A percentile compares a stretch with the other conserved stretches of the same genome.
phyloP scores from a whole-genome alignment of 495 filamentous ascomycete species.

The Massariosphaeria phaeospora region DNA sequence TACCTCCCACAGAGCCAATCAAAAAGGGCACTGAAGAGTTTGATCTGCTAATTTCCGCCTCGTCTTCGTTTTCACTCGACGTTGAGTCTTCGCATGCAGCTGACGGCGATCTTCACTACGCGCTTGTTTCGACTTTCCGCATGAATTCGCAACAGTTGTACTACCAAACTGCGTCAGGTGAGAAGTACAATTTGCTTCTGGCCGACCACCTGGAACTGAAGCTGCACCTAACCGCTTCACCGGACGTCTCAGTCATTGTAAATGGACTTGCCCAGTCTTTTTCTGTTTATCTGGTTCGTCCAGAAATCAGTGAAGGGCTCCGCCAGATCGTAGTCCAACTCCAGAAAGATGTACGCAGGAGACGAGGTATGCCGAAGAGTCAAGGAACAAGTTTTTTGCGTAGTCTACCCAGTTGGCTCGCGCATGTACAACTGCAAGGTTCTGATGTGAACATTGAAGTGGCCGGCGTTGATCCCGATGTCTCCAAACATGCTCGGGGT shows the following conservation, averaged over 20 bases:
- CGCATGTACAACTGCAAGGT: slow-evolving; percentile 77
- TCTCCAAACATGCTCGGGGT: slow-evolving; percentile 73
- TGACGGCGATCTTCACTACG: slow-evolving; percentile 79
- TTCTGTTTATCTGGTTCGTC: slow-evolving; percentile 80
- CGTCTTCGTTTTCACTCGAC: slow-evolving; percentile 87
- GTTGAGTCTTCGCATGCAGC: slow-evolving; percentile 90
- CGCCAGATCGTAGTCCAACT: slow-evolving; percentile 85
- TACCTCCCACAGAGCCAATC: slow-evolving; percentile 68
- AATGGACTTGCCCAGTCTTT: slow-evolving; percentile 80
- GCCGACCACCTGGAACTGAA: slow-evolving; percentile 85
- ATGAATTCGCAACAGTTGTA: slow-evolving; percentile 87
- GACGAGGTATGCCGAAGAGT: slow-evolving; percentile 27
- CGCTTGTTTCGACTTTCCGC: slow-evolving; percentile 72
- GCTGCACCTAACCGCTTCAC: slow-evolving; percentile 74
- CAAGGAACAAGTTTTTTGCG: slow-evolving; percentile 64
- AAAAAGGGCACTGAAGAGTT: slow-evolving; percentile 59
- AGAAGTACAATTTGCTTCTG: slow-evolving; percentile 76
- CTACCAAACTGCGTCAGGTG: slow-evolving; percentile 80
- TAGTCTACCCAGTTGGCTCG: slow-evolving; percentile 74
- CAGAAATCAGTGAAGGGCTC: slow-evolving; percentile 86
- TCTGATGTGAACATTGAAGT: slow-evolving; percentile 86
- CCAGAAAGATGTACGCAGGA: slow-evolving; percentile 56
- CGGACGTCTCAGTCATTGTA: slow-evolving; percentile 76
- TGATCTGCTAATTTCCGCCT: slow-evolving; percentile 87
- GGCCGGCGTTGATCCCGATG: slow-evolving; percentile 76